phyloP scores from a whole-genome alignment of 2,329 filamentous ascomycete genomes.

The Neopestalotiopsis sp. region DNA sequence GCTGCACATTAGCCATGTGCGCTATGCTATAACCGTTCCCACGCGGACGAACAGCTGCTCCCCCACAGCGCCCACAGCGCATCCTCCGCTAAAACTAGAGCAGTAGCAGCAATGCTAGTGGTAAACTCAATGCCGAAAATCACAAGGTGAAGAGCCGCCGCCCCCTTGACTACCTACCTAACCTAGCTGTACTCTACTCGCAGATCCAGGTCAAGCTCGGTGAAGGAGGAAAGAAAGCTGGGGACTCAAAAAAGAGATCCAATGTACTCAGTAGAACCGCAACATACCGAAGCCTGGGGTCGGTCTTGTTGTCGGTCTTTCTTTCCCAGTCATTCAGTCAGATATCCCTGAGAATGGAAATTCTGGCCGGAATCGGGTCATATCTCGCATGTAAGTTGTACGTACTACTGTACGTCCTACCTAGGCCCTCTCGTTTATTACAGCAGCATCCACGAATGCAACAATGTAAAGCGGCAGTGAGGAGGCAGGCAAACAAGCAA shows the following conservation, averaged over 20 bases:
- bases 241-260: background rate
- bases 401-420: background rate
- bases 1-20: slow-evolving; percentile 5
- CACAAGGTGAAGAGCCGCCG: background rate
- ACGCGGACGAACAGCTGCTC: slow-evolving; percentile 5
- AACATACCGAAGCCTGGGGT: background rate
- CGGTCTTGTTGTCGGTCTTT: background rate
- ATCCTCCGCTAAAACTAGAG: slow-evolving; percentile 1
- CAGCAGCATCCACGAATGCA: background rate
- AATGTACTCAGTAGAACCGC: background rate
- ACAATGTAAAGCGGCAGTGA: background rate
- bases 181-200: background rate
- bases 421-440: background rate
- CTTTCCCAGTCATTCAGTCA: background rate
- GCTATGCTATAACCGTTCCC: slow-evolving; percentile 1
- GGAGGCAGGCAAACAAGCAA: background rate
- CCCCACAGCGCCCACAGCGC: background rate
- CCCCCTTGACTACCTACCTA: background rate
- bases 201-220: background rate
- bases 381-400: background rate
- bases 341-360: background rate
- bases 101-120: background rate
- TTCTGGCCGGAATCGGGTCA: background rate
- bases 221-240: background rate
- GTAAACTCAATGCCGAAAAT: background rate